Conservation (phyloP, 129 eudicot species). For the carrot (Daucus carota) region DNA sequence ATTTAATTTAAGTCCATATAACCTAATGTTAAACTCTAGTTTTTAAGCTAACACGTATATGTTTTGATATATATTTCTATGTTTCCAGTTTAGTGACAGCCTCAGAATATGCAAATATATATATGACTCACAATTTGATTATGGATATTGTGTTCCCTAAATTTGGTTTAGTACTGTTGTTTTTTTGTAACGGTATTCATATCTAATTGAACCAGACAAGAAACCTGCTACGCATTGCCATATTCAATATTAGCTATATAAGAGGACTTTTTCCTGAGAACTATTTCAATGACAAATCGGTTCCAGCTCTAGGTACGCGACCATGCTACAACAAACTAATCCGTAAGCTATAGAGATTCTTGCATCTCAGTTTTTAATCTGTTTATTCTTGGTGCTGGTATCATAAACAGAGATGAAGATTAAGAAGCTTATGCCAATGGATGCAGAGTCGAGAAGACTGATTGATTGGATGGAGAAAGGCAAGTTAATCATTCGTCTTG, state of each 20-base stretch:
- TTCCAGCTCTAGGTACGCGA: slow-evolving; percentile 79
- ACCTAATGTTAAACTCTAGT: not conserved
- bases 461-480: slow-evolving; percentile 99
- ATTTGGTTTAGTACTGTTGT: slow-evolving; percentile 9
- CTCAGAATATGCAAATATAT: too few species aligned
- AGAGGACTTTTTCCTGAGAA: slow-evolving; percentile 99
- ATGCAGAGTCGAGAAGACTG: slow-evolving; percentile 91
- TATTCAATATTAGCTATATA: slow-evolving; percentile 90
- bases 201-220: slow-evolving; percentile 56
- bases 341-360: too few species aligned
- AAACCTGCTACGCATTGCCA: slow-evolving; percentile 95
- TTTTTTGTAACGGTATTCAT: slow-evolving; percentile 15
- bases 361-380: not conserved
- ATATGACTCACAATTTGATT: not conserved
- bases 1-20: not conserved
- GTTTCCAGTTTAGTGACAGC: not conserved
- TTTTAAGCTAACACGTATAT: not conserved
- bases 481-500: slow-evolving; percentile 13
- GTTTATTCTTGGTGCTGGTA: not conserved
- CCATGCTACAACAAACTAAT: not conserved
- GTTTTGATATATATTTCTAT: not conserved
- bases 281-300: slow-evolving; percentile 81
- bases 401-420: slow-evolving; percentile 86
- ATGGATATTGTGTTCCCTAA: not conserved
- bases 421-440: slow-evolving; percentile 98